A percentile compares a stretch with the other conserved stretches of the same genome.
Evolutionary conservation across 208 protist species (phyloP).

Genomic region (Trypanosoma theileri): DNA sequence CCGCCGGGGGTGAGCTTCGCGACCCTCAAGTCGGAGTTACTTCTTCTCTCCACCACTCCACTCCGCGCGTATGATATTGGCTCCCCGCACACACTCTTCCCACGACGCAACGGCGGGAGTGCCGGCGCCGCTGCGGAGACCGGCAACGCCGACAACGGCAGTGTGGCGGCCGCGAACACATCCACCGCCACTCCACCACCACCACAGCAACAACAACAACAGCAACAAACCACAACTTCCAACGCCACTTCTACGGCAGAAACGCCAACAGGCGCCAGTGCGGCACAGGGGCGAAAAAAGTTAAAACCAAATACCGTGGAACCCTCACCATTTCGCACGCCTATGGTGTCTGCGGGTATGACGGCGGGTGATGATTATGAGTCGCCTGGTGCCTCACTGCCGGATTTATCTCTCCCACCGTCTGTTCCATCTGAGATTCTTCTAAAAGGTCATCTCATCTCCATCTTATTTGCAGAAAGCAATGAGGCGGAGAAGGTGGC

Average conservation of each 20-base stretch:
- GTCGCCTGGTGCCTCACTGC: constrained; percentile 25
- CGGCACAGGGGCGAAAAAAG: constrained; percentile 1
- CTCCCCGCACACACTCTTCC: constrained; percentile 39
- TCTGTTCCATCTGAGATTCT: constrained; percentile 35
- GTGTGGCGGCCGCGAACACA: background rate
- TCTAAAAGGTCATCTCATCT: constrained; percentile 50
- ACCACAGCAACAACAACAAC: constrained; percentile 1
- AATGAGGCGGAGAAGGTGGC: constrained; percentile 63
- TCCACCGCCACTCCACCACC: background rate
- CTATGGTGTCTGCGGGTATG: constrained; percentile 5
- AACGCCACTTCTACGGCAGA: background rate
- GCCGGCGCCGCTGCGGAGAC: background rate
- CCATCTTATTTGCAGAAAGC: constrained; percentile 72
- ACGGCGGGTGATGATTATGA: constrained; percentile 27
- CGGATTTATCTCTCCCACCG: constrained; percentile 49
- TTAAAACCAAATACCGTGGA: background rate
- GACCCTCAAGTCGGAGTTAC: constrained; percentile 54
- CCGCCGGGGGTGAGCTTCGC: constrained; percentile 37
- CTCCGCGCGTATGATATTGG: constrained; percentile 62
- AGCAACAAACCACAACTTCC: background rate
- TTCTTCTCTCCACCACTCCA: constrained; percentile 39
- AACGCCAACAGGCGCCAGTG: background rate
- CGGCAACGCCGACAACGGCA: background rate
- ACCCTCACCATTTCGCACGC: constrained; percentile 29
- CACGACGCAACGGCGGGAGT: constrained; percentile 1